Base-by-base conservation (phyloP, 2,329 filamentous ascomycete genomes). In the Tolypocladium album region DNA sequence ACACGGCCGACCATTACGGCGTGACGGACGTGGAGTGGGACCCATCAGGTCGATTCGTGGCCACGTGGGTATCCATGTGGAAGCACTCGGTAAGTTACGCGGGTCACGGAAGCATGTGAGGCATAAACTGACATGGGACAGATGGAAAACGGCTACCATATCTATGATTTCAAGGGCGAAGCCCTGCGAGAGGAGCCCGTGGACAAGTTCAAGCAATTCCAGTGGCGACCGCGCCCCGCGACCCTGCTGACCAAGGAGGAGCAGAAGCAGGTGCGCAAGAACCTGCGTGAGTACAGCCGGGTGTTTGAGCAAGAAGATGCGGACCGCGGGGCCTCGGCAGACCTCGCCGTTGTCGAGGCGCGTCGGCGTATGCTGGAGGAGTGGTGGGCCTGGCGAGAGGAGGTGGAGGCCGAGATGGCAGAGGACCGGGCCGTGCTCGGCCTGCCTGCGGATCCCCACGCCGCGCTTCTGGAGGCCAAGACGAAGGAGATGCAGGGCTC, bases 71-170 rank as follows among this genome's bases (percentile, higher is more conserved):
- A 53, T 94, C 89, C 70, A 87, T 90, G 58, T 99, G 94, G 92
- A 97, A 96, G 77, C 93, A 97, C 75, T 83, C 88, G 67, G 92
- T 96, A 88, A 80, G 90, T 55, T 22, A 1, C 9, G 27, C 31
- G 4, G n/a, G 9, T 12, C 9, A 36, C 20, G 11, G 20, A 31
- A 11, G 36, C 7, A 15, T n/a, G 5, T 13, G 34, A 12, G 9
- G 50, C 31, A 22, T 22, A 20, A 60, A 58, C 64, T 64, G 61
- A 67, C 50, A 60, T 6, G 31, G 31, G 22, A 40, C 71, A 96
- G 90, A 96, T 97, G 91, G 94, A 99, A 81, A 99, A 97, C 74
- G 94, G 94, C 64, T 99, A 96, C 81, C 93, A 97, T 75, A 79
- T 99, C 63, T 97, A 97, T 83, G 92, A 96, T 73, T 99, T 99